These are phyloP conservation scores for Escallonia herrerae DNA, from an alignment of 129 eudicot genomes.

Conservation along the genomic window DNA sequence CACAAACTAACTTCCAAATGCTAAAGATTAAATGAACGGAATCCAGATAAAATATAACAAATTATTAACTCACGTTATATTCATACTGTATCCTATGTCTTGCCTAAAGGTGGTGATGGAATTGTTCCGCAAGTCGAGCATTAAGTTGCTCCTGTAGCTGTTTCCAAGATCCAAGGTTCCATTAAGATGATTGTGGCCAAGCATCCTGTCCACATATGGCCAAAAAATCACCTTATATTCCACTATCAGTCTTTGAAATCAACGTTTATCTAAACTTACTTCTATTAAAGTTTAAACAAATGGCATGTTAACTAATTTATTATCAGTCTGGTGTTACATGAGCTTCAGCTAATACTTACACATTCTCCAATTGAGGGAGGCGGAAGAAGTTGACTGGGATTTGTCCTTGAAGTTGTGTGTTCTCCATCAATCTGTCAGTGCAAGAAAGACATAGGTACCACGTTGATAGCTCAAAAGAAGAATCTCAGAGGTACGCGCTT, in stretches of 20 bases:
- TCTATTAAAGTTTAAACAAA: background rate
- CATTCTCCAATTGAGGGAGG: conserved; percentile 56
- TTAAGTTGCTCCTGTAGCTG: conserved; percentile 44
- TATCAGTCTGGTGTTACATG: background rate
- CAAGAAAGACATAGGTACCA: too few relatives aligned
- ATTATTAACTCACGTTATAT: conserved; percentile 38
- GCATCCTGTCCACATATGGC: conserved; percentile 36
- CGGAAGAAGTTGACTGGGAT: conserved; percentile 55
- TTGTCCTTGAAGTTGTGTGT: conserved; percentile 61
- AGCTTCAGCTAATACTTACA: conserved; percentile 42
- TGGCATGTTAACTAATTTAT: conserved; percentile 7
- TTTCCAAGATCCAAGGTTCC: conserved; percentile 62
- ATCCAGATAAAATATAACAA: background rate
- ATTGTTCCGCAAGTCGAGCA: conserved; percentile 53
- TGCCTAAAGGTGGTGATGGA: conserved; percentile 43
- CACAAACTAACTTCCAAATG: background rate
- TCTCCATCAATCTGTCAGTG: conserved; percentile 51
- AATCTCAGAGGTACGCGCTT: too few relatives aligned
- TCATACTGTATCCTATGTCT: conserved; percentile 30
- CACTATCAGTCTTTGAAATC: background rate
- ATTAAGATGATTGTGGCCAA: conserved; percentile 57
- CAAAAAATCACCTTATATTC: conserved; percentile 1
- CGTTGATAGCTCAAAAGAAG: too few relatives aligned
- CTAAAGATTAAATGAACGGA: background rate
- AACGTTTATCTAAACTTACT: background rate